Conservation (phyloP, 768 basidiomycete species). For the Serpula lacrymans region DNA sequence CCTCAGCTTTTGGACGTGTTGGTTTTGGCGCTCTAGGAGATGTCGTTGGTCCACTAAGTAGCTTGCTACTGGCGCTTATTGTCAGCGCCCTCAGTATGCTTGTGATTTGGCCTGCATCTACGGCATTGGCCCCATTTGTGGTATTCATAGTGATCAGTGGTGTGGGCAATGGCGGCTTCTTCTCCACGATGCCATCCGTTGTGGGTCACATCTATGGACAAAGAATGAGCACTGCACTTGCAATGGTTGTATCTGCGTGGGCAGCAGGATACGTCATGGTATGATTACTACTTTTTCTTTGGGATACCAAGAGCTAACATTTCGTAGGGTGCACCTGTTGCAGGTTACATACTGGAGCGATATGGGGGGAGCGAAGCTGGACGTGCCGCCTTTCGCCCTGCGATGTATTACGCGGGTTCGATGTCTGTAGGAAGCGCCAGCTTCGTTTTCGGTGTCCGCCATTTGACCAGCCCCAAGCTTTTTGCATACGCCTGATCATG, state of each 20-base stretch:
- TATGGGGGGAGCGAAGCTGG: slow-evolving; percentile 20
- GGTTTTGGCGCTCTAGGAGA: slow-evolving; percentile 27
- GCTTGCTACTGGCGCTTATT: slow-evolving; percentile 22
- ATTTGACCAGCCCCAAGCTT: slow-evolving; percentile 7
- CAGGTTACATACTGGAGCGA: slow-evolving; percentile 23
- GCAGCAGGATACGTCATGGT: slow-evolving; percentile 25
- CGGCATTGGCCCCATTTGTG: slow-evolving; percentile 19
- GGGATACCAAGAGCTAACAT: not conserved
- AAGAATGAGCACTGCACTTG: slow-evolving; percentile 29
- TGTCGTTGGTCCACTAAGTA: slow-evolving; percentile 25
- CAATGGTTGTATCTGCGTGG: slow-evolving; percentile 32
- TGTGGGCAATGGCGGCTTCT: slow-evolving; percentile 30
- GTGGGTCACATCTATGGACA: slow-evolving; percentile 26
- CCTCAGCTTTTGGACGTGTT: slow-evolving; percentile 31
- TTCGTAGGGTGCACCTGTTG: slow-evolving; percentile 25
- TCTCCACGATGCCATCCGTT: slow-evolving; percentile 30
- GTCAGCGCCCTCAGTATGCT: slow-evolving; percentile 28
- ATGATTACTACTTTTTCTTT: slow-evolving; percentile 2
- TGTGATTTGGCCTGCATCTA: slow-evolving; percentile 25
- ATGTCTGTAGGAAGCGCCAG: slow-evolving; percentile 22
- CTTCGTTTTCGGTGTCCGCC: slow-evolving; percentile 13
- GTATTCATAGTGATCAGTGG: slow-evolving; percentile 25
- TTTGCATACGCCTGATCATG: slow-evolving; percentile 15
- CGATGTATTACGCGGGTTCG: slow-evolving; percentile 26
- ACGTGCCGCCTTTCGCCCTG: slow-evolving; percentile 23